phyloP scores from a whole-genome alignment of 768 basidiomycete species.

The Leccinum incarnatum region DNA sequence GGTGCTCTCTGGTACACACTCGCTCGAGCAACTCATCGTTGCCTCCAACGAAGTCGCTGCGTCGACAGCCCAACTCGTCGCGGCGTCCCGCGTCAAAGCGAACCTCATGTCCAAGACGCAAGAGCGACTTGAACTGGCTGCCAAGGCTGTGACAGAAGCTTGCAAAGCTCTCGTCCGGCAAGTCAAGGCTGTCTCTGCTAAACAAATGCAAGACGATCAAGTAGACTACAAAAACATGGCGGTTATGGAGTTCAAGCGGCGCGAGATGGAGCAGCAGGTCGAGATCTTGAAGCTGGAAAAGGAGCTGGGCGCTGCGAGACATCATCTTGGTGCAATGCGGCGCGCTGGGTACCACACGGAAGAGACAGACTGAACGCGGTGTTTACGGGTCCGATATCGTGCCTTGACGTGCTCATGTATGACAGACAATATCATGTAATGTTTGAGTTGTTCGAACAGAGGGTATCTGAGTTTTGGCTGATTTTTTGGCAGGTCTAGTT shows the following conservation, averaged over 20 bases:
- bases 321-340: slow-evolving; percentile 79
- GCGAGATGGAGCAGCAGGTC: slow-evolving; percentile 99
- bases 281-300: slow-evolving; percentile 96
- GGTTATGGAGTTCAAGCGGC: slow-evolving; percentile 90
- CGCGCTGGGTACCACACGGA: slow-evolving; percentile 88
- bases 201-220: slow-evolving; percentile 77
- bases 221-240: slow-evolving; percentile 88
- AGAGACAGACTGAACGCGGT: slow-evolving; percentile 52
- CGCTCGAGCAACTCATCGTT: slow-evolving; percentile 97
- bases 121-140: slow-evolving; percentile 91
- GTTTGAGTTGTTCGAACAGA: too few species aligned
- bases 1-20: slow-evolving; percentile 93
- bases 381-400: too few species aligned
- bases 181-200: slow-evolving; percentile 91
- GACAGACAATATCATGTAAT: too few species aligned
- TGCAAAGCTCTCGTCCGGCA: slow-evolving; percentile 95
- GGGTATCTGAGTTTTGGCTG: too few species aligned
- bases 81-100: slow-evolving; percentile 97
- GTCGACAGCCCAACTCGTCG: slow-evolving; percentile 96
- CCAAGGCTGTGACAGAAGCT: slow-evolving; percentile 96
- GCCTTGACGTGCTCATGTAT: too few species aligned
- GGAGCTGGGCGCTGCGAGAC: slow-evolving; percentile 84
- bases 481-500: too few species aligned
- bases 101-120: slow-evolving; percentile 99
- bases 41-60: slow-evolving; percentile 99